Percentiles rank a stretch among this genome's conserved stretches.
Evolutionary conservation across 108 stramenopile species (phyloP).

Genomic region (Seminavis robusta): DNA sequence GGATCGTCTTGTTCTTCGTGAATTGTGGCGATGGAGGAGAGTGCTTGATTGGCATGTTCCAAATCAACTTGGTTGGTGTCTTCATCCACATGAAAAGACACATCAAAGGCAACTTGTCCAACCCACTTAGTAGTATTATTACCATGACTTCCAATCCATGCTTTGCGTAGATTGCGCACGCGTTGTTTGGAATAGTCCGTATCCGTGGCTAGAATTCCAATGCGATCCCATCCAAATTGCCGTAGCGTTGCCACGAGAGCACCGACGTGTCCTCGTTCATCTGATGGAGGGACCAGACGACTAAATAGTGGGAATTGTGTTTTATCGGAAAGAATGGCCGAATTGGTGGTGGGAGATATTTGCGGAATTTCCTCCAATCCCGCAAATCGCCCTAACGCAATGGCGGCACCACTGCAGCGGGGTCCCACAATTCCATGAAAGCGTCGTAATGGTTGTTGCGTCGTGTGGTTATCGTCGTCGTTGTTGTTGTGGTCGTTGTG

Average conservation of each 20-base stretch:
- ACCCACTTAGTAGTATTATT: too few species aligned
- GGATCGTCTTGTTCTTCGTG: too few species aligned
- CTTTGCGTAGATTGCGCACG: neutral
- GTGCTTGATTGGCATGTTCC: too few species aligned
- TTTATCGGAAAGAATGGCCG: conserved; percentile 2
- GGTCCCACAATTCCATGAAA: conserved; percentile 12
- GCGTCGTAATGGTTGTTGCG: too few species aligned
- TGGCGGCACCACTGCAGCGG: conserved; percentile 11
- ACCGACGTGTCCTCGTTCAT: conserved; percentile 1
- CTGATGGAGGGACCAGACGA: conserved; percentile 3
- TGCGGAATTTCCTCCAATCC: conserved; percentile 3
- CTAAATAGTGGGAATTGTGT: conserved; percentile 10
- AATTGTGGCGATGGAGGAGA: too few species aligned
- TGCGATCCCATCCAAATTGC: conserved; percentile 12
- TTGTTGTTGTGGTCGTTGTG: too few species aligned
- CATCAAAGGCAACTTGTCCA: too few species aligned
- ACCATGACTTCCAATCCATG: too few species aligned
- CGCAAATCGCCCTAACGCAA: conserved; percentile 1
- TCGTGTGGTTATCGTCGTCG: too few species aligned
- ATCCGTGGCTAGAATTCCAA: conserved; percentile 10
- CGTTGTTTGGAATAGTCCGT: conserved; percentile 11
- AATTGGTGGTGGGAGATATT: conserved; percentile 5
- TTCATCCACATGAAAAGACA: too few species aligned
- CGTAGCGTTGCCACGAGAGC: neutral
- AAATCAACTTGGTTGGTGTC: too few species aligned